Evolutionary conservation across 2,329 filamentous ascomycete genomes (phyloP).

Genomic region (Verticillium alfalfae): DNA sequence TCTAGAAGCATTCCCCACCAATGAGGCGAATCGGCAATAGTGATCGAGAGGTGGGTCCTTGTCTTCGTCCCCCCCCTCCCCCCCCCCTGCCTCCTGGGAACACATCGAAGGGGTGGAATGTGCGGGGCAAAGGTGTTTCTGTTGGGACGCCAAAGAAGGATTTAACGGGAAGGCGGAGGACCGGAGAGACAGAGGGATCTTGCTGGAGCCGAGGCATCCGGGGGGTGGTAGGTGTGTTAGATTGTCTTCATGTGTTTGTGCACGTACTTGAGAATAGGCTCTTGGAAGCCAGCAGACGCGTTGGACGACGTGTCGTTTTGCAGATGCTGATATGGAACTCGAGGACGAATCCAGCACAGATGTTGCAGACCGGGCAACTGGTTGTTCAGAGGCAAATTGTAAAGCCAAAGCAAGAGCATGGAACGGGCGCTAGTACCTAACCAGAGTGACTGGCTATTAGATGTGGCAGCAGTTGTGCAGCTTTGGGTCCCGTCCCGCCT

Average conservation of each 20-base stretch:
- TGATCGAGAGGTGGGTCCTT: not conserved
- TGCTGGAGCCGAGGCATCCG: not conserved
- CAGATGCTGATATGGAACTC: no score
- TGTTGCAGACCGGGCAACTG: no score
- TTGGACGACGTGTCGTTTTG: no score
- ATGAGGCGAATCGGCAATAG: not conserved
- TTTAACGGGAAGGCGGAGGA: not conserved
- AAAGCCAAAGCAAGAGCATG: no score
- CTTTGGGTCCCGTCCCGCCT: no score
- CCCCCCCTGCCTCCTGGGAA: not conserved
- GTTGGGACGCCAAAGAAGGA: not conserved
- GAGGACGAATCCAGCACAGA: no score
- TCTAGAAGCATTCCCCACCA: not conserved
- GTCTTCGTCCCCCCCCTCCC: not conserved
- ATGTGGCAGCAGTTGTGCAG: no score
- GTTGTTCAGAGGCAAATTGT: no score
- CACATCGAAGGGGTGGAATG: not conserved
- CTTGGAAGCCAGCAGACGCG: no score
- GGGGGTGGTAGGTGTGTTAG: not conserved
- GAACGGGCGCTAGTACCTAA: no score
- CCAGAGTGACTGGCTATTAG: no score
- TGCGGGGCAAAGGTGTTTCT: not conserved
- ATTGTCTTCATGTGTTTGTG: not conserved
- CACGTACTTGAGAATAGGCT: no score
- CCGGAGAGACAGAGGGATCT: not conserved